These are phyloP conservation scores for Microdochium trichocladiopsis DNA, from an alignment of 2,329 filamentous ascomycete species.

Conservation along the genomic window DNA sequence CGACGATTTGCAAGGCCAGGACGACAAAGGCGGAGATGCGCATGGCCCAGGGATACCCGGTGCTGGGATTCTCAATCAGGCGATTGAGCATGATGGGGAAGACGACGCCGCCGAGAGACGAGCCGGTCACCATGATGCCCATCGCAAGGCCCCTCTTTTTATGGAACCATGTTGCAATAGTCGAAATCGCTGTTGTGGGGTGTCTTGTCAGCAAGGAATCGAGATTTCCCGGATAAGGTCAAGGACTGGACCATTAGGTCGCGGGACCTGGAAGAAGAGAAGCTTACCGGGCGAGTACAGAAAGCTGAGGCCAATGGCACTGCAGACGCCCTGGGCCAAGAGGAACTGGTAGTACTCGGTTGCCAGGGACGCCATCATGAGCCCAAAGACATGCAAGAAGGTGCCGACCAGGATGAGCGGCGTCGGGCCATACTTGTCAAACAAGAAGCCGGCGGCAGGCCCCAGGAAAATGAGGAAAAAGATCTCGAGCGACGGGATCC, in stretches of 20 bases:
- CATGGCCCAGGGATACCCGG: constrained; percentile 33
- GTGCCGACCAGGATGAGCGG: constrained; percentile 44
- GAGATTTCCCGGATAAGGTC: constrained; percentile 4
- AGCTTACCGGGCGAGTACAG: constrained; percentile 31
- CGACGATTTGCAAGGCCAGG: no score
- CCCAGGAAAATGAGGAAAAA: constrained; percentile 29
- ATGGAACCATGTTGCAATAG: constrained; percentile 38
- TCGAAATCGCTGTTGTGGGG: constrained; percentile 24
- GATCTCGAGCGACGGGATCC: constrained; percentile 4
- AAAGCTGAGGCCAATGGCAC: constrained; percentile 21
- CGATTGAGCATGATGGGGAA: constrained; percentile 50
- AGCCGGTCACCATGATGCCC: no score
- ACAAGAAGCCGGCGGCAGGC: constrained; percentile 48
- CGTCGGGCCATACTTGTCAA: constrained; percentile 53
- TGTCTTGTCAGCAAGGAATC: constrained; percentile 23
- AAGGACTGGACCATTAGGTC: not conserved
- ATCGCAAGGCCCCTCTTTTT: constrained; percentile 37
- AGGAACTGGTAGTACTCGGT: no score
- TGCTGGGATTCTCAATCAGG: constrained; percentile 30
- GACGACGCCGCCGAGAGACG: no score
- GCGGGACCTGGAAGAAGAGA: not conserved
- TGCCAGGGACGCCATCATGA: no score
- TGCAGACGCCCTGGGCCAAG: constrained; percentile 23
- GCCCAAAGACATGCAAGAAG: constrained; percentile 46
- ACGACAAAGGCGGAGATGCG: constrained; percentile 25